Conservation (phyloP, 768 basidiomycete genomes). For the Exsudoporus frostii region DNA sequence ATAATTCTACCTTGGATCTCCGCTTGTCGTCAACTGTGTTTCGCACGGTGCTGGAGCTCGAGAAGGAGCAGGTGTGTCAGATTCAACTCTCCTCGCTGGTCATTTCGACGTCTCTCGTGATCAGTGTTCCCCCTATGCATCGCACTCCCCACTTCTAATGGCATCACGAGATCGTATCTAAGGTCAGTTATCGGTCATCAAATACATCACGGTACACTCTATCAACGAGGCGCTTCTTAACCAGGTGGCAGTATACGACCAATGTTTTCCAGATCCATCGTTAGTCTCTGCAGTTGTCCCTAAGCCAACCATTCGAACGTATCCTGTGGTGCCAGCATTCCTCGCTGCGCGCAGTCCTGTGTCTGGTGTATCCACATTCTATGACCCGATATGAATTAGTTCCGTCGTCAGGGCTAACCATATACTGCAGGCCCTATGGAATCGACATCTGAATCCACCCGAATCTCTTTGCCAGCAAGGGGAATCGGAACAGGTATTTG, state of each 20-base stretch:
- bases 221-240: neutral
- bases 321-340: neutral
- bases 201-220: neutral
- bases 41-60: slow-evolving; percentile 2
- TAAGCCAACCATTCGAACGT: neutral
- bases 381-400: neutral
- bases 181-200: neutral
- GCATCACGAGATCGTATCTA: neutral
- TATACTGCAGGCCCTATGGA: neutral
- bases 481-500: slow-evolving; percentile 14
- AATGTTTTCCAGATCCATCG: neutral
- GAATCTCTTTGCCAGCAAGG: slow-evolving; percentile 5
- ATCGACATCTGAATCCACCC: neutral
- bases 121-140: neutral
- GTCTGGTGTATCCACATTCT: neutral
- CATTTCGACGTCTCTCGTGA: slow-evolving; percentile 1
- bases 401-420: neutral
- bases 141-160: neutral
- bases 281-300: neutral
- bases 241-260: neutral
- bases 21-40: neutral
- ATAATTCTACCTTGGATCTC: slow-evolving; percentile 1
- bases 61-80: neutral
- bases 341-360: neutral
- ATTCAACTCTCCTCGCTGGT: neutral